Conservation (phyloP, 2,329 filamentous ascomycete genomes). For the Cladophialophora carrionii region DNA sequence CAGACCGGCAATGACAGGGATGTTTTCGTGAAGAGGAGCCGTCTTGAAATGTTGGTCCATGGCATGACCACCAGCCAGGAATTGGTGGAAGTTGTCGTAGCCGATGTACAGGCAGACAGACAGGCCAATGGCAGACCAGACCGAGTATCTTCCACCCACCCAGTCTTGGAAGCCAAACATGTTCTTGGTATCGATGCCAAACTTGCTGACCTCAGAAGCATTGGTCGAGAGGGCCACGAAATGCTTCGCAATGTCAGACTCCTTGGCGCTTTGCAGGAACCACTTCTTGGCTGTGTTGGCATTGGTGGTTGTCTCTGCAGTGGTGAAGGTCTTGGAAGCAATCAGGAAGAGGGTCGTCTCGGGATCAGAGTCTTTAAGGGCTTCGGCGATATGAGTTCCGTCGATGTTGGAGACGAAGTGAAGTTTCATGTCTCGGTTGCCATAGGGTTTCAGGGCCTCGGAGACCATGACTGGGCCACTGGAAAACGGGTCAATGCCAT, state of each 20-base stretch:
- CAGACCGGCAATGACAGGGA: constrained; percentile 86
- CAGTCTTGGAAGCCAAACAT: constrained; percentile 99
- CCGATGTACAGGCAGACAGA: constrained; percentile 94
- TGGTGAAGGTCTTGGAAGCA: constrained; percentile 99
- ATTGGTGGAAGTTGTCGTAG: constrained; percentile 96
- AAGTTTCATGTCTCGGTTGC: constrained; percentile 79
- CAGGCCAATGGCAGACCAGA: constrained; percentile 97
- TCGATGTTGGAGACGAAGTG: constrained; percentile 99
- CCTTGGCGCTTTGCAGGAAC: constrained; percentile 87
- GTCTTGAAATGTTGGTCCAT: constrained; percentile 99
- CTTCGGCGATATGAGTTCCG: constrained; percentile 95
- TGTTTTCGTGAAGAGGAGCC: constrained; percentile 90
- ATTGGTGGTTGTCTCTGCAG: constrained; percentile 94
- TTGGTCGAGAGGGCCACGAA: constrained; percentile 98
- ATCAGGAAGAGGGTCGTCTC: constrained; percentile 99
- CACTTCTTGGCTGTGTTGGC: constrained; percentile 95
- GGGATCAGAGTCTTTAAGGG: constrained; percentile 82
- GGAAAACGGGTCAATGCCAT: constrained; percentile 39
- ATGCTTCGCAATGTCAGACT: constrained; percentile 88
- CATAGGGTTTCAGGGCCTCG: constrained; percentile 94
- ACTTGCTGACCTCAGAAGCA: constrained; percentile 92
- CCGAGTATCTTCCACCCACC: constrained; percentile 97
- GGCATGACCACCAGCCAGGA: constrained; percentile 89
- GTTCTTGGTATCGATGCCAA: constrained; percentile 97
- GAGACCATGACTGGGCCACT: constrained; percentile 99